phyloP scores from a whole-genome alignment of 805 yeast genomes.

The Yamadazyma kitorensis region DNA sequence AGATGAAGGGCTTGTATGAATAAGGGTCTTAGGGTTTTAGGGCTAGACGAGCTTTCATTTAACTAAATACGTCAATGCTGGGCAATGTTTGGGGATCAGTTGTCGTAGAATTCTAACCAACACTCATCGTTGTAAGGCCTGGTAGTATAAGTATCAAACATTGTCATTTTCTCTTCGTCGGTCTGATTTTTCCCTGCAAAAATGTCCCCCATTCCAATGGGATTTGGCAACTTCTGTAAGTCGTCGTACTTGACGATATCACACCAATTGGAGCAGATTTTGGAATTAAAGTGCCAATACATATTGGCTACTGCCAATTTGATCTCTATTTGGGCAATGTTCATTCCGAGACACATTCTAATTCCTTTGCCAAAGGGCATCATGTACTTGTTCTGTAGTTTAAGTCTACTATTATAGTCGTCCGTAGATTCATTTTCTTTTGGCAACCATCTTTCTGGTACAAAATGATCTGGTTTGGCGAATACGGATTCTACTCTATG shows the following conservation, averaged over 20 bases:
- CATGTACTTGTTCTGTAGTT: constrained; percentile 49
- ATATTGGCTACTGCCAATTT: constrained; percentile 54
- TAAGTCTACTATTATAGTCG: constrained; percentile 34
- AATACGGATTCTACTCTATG: constrained; percentile 53
- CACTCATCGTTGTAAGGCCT: constrained; percentile 53
- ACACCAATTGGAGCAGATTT: constrained; percentile 46
- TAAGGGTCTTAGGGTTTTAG: too few species aligned
- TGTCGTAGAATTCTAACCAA: constrained; percentile 40
- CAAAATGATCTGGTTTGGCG: constrained; percentile 48
- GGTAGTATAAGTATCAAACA: constrained; percentile 56
- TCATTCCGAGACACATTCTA: constrained; percentile 73
- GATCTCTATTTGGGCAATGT: constrained; percentile 64
- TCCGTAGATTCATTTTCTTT: constrained; percentile 28
- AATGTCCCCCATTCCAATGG: constrained; percentile 17
- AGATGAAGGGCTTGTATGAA: too few species aligned
- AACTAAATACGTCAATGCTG: too few species aligned
- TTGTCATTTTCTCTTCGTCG: constrained; percentile 50
- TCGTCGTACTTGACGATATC: constrained; percentile 17
- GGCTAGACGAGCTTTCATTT: too few species aligned
- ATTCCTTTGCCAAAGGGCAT: constrained; percentile 74
- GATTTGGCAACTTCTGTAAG: constrained; percentile 10
- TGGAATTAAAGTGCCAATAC: constrained; percentile 46
- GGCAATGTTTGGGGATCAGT: too few species aligned
- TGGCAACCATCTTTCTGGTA: constrained; percentile 64
- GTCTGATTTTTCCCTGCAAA: constrained; percentile 19